Percentiles rank a stretch among this genome's conserved stretches.
Conservation (phyloP, 2,329 filamentous ascomycete species). For the Aureobasidium sp. region DNA sequence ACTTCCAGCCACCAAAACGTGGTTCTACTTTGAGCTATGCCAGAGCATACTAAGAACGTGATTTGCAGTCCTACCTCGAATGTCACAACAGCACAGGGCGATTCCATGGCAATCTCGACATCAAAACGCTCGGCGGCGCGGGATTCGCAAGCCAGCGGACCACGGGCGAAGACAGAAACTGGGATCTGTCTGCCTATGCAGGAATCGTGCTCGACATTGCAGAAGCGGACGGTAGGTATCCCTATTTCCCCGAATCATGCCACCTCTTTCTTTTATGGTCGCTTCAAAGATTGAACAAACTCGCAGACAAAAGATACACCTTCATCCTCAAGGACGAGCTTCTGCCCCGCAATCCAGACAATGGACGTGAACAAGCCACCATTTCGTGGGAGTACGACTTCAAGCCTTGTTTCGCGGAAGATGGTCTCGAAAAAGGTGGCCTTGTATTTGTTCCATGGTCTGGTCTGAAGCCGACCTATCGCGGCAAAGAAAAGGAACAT, state of each 20-base stretch:
- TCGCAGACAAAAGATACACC: slow-evolving; percentile 56
- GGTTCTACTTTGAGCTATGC: background rate
- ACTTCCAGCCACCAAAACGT: background rate
- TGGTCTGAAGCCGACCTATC: slow-evolving; percentile 64
- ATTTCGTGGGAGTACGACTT: slow-evolving; percentile 73
- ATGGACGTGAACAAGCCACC: slow-evolving; percentile 64
- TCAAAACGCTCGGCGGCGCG: slow-evolving; percentile 66
- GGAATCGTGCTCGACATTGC: slow-evolving; percentile 53
- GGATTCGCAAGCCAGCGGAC: slow-evolving; percentile 77
- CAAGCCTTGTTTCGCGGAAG: slow-evolving; percentile 17
- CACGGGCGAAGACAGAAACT: slow-evolving; percentile 46
- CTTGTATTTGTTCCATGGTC: slow-evolving; percentile 55
- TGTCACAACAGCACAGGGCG: slow-evolving; percentile 35
- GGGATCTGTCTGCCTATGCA: slow-evolving; percentile 58
- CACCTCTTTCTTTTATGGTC: background rate
- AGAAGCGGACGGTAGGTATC: slow-evolving; percentile 45
- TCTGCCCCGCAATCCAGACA: slow-evolving; percentile 47
- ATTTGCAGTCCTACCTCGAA: slow-evolving; percentile 42
- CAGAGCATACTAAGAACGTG: slow-evolving; percentile 1
- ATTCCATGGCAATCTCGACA: slow-evolving; percentile 67
- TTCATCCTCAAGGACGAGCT: slow-evolving; percentile 67
- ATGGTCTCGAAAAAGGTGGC: slow-evolving; percentile 23
- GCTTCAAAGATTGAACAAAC: background rate
- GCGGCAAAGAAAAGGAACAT: slow-evolving; percentile 59
- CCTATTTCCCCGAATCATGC: background rate